Conservation (phyloP, 2,329 filamentous ascomycete species). For the Penicillium glabrum region DNA sequence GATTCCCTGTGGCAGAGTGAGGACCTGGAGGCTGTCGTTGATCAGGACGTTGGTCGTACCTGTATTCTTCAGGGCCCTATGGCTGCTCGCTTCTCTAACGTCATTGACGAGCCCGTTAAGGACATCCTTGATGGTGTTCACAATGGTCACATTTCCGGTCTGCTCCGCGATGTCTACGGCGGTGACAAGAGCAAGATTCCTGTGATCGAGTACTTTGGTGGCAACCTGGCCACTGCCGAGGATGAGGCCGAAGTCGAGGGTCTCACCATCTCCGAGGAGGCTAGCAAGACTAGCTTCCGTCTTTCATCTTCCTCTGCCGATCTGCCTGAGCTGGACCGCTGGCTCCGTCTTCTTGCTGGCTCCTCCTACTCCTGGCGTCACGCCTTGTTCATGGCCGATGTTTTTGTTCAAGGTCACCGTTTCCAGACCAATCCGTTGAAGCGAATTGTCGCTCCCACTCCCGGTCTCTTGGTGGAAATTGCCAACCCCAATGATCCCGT, state of each 20-base stretch:
- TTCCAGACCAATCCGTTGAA: slow-evolving; percentile 97
- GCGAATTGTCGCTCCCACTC: slow-evolving; percentile 82
- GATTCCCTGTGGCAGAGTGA: slow-evolving; percentile 99
- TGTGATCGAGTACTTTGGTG: slow-evolving; percentile 91
- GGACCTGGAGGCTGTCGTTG: slow-evolving; percentile 92
- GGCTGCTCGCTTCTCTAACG: slow-evolving; percentile 84
- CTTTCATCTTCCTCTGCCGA: slow-evolving; percentile 71
- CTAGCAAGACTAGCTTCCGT: slow-evolving; percentile 78
- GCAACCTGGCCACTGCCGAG: slow-evolving; percentile 70
- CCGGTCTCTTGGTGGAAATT: slow-evolving; percentile 88
- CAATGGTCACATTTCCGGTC: slow-evolving; percentile 75
- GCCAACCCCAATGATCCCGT: slow-evolving; percentile 74
- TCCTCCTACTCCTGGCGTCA: slow-evolving; percentile 88
- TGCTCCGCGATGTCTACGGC: slow-evolving; percentile 78
- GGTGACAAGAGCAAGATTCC: slow-evolving; percentile 74
- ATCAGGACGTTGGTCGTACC: slow-evolving; percentile 90
- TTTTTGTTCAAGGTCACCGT: slow-evolving; percentile 91
- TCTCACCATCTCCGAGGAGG: slow-evolving; percentile 77
- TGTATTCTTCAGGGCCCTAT: slow-evolving; percentile 96
- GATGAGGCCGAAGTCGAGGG: slow-evolving; percentile 79
- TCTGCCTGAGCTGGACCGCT: slow-evolving; percentile 76
- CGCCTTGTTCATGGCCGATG: slow-evolving; percentile 88
- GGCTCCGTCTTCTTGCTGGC: slow-evolving; percentile 86
- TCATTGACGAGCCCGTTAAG: slow-evolving; percentile 90
- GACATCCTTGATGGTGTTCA: slow-evolving; percentile 92